A percentile compares a stretch with the other conserved stretches of the same genome.
phyloP scores from a whole-genome alignment of 176 grass and related monocot species.

The Raddia distichophylla region DNA sequence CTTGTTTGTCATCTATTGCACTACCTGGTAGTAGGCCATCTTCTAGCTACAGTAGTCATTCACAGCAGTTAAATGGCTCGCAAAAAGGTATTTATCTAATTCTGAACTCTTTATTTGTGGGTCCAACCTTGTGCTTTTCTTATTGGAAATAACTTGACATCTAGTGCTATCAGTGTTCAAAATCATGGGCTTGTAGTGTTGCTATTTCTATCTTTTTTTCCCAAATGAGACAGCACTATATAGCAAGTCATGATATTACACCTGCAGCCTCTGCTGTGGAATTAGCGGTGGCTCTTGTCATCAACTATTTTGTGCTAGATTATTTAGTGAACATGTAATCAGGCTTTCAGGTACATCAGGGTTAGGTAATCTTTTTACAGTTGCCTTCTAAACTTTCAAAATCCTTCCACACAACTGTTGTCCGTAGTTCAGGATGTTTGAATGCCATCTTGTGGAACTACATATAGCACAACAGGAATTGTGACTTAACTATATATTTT shows the following conservation, averaged over 20 bases:
- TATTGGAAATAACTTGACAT: constrained; percentile 12
- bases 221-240: constrained; percentile 3
- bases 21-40: constrained; percentile 52
- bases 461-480: neutral
- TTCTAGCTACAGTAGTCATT: constrained; percentile 65
- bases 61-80: constrained; percentile 48
- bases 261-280: neutral
- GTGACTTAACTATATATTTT: neutral
- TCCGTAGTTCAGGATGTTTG: neutral
- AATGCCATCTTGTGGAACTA: neutral
- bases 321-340: constrained; percentile 21
- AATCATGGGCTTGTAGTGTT: neutral
- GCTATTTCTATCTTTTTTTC: neutral
- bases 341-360: neutral
- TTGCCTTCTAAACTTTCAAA: neutral
- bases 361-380: neutral
- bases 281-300: neutral
- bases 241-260: neutral
- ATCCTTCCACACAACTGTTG: neutral
- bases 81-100: constrained; percentile 62
- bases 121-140: constrained; percentile 1
- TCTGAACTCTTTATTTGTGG: constrained; percentile 8
- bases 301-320: constrained; percentile 16
- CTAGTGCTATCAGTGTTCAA: neutral
- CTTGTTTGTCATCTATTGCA: constrained; percentile 41